Base-by-base conservation (phyloP, 805 yeast genomes). In the Nakazawaea ambrosiae region DNA sequence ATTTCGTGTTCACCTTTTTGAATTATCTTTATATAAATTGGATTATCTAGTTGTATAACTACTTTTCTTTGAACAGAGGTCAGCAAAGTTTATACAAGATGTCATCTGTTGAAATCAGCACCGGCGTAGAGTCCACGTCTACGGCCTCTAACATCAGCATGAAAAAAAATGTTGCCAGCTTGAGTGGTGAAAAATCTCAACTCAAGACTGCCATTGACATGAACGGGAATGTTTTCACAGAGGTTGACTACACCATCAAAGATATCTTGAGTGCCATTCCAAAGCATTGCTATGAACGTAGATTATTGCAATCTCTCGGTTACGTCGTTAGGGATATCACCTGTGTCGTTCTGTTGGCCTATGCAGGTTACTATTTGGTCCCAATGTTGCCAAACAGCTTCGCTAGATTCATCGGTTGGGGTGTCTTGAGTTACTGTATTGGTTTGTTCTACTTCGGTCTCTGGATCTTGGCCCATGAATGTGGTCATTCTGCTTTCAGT, bases 391-490 rank as follows among this genome's bases (percentile, higher is more conserved):
- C 73, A 16, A 57, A 58, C 42, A 47, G 50, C 25, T 45, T 55
- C 10, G 50, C 67, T 5, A 70, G 92, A 45, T 69, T 70, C 41
- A 54, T 62, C 6, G 70, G 73, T 33, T 84, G 92, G 90, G 46
- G 49, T 37, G 27, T 31, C 15, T 58, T 54, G 14, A 78, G 81
- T 53, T 58, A 75, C 15, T 52, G 68, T 37, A 53, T 62, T 49
- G 87, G 90, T 20, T 62, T 84, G 39, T 73, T 81, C 43, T 78
- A 79, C 41, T 79, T 88, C 22, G 95, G 95, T 33, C 37, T 80
- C 34, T 85, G 95, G 95, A 81, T 85, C 34, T 54, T 85, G 63
- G 92, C 94, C 37, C 95, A 85, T 60, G 95, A 85, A 61, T 85
- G 95, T 67, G 95, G 95, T 43, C 95, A 85, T 58, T 81, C 77